Conservation (phyloP, 495 filamentous ascomycete species). For the Clavariopsis aquatica region DNA sequence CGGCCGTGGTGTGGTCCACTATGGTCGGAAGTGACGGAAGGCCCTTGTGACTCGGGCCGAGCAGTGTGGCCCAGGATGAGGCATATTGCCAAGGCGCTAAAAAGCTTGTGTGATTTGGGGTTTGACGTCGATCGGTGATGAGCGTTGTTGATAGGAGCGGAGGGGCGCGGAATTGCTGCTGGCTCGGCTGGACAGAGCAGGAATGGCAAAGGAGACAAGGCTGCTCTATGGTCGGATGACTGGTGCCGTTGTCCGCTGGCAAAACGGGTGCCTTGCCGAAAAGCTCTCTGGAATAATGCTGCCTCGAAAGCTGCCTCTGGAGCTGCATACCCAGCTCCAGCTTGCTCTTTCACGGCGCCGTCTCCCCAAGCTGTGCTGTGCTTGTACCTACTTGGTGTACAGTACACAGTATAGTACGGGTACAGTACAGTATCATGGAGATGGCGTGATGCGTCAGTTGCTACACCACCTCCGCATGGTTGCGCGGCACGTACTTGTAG, state of each 20-base stretch:
- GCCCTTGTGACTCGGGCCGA: not conserved
- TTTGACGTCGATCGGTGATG: constrained; percentile 23
- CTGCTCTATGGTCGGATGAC: not conserved
- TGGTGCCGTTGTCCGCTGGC: not conserved
- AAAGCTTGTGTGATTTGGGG: constrained; percentile 17
- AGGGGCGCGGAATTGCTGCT: not conserved
- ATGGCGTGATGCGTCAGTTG: not conserved
- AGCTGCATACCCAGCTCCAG: no score
- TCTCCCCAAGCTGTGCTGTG: not conserved
- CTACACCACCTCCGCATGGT: not conserved
- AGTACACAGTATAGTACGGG: no score
- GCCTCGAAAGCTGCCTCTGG: no score
- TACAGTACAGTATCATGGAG: no score
- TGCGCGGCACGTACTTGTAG: not conserved
- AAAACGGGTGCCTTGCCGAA: no score
- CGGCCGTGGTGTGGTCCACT: no score
- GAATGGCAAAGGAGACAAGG: not conserved
- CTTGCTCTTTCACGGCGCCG: no score
- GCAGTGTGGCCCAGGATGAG: not conserved
- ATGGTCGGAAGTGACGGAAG: not conserved
- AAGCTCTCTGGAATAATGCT: no score
- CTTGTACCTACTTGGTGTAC: not conserved
- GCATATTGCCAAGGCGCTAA: constrained; percentile 19
- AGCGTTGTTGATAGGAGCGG: constrained; percentile 2
- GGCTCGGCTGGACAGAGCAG: not conserved